Conservation (phyloP, 140 eudicot species). For the Anethum foeniculum region DNA sequence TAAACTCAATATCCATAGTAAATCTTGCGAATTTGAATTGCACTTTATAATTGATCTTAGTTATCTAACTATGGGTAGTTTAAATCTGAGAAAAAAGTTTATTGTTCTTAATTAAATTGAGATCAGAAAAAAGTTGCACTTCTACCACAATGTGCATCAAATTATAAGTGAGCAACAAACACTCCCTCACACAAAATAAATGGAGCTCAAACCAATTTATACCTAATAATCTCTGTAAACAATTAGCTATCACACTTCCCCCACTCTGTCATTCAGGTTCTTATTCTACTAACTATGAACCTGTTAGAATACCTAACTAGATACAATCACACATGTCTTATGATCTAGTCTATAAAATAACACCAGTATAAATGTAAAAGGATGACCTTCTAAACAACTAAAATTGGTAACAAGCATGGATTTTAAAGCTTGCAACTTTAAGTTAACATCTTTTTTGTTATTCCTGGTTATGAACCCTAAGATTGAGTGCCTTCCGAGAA, state of each 20-base stretch:
- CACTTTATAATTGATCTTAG: background rate
- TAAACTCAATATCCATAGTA: background rate
- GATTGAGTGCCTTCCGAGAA: conserved; percentile 25
- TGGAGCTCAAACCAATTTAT: conserved; percentile 2
- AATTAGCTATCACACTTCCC: background rate
- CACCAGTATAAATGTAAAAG: conserved; percentile 28
- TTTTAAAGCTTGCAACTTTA: conserved; percentile 14
- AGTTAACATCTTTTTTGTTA: conserved; percentile 16
- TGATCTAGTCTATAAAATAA: conserved; percentile 31
- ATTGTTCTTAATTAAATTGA: background rate
- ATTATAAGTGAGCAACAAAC: background rate
- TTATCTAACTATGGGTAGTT: background rate
- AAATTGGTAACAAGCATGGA: conserved; percentile 32
- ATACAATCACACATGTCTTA: conserved; percentile 44
- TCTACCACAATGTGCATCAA: background rate
- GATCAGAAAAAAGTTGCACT: background rate
- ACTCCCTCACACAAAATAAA: conserved; percentile 1
- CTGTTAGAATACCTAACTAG: conserved; percentile 28
- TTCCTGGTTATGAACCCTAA: conserved; percentile 28
- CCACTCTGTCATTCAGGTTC: background rate
- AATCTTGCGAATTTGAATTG: background rate
- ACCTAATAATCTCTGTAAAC: background rate
- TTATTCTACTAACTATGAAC: background rate
- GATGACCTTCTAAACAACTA: conserved; percentile 17
- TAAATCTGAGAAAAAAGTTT: background rate